Conservation (phyloP, 495 filamentous ascomycete genomes). For the Thozetella sp. region DNA sequence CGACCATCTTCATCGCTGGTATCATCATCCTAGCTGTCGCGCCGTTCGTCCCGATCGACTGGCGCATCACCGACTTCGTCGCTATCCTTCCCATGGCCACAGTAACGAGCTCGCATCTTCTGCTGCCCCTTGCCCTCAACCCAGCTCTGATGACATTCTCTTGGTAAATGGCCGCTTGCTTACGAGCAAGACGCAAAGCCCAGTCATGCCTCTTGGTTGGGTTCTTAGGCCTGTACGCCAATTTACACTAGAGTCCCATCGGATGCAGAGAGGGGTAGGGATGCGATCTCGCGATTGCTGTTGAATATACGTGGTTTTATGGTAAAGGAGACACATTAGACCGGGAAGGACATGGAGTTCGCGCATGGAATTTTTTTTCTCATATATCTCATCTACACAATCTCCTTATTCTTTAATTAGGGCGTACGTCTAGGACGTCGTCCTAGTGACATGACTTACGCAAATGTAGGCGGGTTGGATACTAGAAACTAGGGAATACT, state of each 20-base stretch:
- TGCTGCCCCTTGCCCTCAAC: slow-evolving; percentile 74
- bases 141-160: slow-evolving; percentile 83
- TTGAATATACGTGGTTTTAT: neutral
- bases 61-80: slow-evolving; percentile 77
- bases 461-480: neutral
- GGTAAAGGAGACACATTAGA: neutral
- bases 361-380: neutral
- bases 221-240: neutral
- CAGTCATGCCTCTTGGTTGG: too few relatives aligned
- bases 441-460: neutral
- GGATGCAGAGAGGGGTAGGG: neutral
- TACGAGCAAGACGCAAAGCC: too few relatives aligned
- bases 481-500: neutral
- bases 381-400: neutral
- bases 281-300: neutral
- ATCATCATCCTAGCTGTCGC: slow-evolving; percentile 71
- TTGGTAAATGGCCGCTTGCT: slow-evolving; percentile 49
- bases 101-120: slow-evolving; percentile 65
- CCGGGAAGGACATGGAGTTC: neutral
- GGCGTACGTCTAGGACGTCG: neutral
- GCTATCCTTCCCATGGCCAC: slow-evolving; percentile 81
- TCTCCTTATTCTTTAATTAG: slow-evolving; percentile 1
- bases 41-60: slow-evolving; percentile 64
- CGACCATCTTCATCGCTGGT: slow-evolving; percentile 57
- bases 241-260: neutral